Conservation (phyloP, 306 rosid genomes). For the Pterocarpus santalinus region DNA sequence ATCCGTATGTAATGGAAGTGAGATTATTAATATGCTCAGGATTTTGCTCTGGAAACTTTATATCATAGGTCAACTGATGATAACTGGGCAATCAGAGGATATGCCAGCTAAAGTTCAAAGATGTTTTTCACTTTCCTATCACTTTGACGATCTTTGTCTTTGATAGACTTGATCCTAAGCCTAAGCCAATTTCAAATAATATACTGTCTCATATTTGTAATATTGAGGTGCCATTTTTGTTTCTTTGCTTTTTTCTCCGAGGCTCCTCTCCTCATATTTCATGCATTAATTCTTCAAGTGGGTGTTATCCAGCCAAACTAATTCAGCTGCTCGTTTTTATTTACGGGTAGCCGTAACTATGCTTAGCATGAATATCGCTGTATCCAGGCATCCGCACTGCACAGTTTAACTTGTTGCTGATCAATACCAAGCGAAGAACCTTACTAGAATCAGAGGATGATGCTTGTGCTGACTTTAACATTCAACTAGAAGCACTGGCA, state of each 20-base stretch:
- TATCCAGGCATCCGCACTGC: not conserved
- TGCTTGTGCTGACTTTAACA: not conserved
- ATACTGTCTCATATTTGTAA: not conserved
- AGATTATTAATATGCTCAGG: not conserved
- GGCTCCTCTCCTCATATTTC: not conserved
- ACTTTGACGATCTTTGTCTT: not conserved
- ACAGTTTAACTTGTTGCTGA: not conserved
- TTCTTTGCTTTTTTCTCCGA: not conserved
- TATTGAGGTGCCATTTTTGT: not conserved
- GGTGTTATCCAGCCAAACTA: too few species aligned
- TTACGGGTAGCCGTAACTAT: not conserved
- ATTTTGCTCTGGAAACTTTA: not conserved
- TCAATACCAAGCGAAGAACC: slow-evolving; percentile 10
- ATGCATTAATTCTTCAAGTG: not conserved
- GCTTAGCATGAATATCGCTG: not conserved
- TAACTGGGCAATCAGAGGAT: not conserved
- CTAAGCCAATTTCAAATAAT: not conserved
- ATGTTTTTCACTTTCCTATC: not conserved
- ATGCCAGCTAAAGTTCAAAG: not conserved
- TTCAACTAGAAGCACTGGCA: not conserved
- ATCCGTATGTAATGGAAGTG: not conserved
- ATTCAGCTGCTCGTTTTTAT: too few species aligned
- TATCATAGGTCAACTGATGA: not conserved
- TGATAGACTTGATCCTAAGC: not conserved
- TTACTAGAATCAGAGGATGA: not conserved